phyloP scores from a whole-genome alignment of 257 asterid genomes.

The Solanum sejunctum region DNA sequence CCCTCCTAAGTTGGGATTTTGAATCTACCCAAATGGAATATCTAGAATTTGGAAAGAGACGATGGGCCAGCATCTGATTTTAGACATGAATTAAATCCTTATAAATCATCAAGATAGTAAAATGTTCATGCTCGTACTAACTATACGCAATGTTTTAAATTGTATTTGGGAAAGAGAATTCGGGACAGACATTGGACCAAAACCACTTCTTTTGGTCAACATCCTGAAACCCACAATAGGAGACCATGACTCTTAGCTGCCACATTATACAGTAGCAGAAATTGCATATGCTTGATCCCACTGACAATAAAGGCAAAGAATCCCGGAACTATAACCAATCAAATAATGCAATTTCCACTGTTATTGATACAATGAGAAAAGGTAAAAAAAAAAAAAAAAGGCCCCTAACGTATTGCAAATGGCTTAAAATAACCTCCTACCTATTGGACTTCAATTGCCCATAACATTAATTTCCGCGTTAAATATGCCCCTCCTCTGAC shows the following conservation, averaged over 20 bases:
- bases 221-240: not conserved
- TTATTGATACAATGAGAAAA: not conserved
- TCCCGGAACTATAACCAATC: not conserved
- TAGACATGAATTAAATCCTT: constrained; percentile 1
- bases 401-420: too few relatives aligned
- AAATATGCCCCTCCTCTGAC: too few relatives aligned
- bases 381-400: too few relatives aligned
- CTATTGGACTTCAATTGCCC: too few relatives aligned
- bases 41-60: constrained; percentile 84
- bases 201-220: not conserved
- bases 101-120: not conserved
- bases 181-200: not conserved
- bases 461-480: too few relatives aligned
- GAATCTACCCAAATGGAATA: constrained; percentile 99
- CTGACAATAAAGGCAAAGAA: not conserved
- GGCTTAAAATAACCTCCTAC: too few relatives aligned
- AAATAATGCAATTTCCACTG: not conserved
- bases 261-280: not conserved
- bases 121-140: not conserved
- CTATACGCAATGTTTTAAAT: not conserved
- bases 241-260: not conserved
- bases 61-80: constrained; percentile 93
- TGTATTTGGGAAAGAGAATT: not conserved
- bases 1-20: constrained; percentile 91
- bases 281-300: not conserved